phyloP scores from a whole-genome alignment of 2,329 filamentous ascomycete species.

The Aspergillus ochraceus region DNA sequence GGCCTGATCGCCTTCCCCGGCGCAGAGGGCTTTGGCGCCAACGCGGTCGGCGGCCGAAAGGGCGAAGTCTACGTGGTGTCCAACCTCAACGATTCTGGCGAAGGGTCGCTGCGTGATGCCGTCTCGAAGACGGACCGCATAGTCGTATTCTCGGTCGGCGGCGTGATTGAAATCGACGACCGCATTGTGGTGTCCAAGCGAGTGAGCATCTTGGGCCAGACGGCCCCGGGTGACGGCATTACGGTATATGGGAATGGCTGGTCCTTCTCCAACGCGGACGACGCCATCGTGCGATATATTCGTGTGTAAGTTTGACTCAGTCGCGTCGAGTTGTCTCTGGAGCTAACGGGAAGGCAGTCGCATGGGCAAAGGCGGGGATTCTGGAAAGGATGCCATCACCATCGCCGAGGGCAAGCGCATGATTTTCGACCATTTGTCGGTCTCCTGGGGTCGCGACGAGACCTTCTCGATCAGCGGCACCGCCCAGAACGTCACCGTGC shows the following conservation, averaged over 20 bases:
- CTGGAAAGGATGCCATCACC: conserved; percentile 55
- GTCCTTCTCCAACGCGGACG: conserved; percentile 54
- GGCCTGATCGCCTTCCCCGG: conserved; percentile 48
- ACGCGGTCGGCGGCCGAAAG: conserved; percentile 48
- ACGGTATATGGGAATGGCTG: conserved; percentile 57
- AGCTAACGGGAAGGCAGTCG: conserved; percentile 7
- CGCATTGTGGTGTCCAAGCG: conserved; percentile 51
- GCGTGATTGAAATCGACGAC: conserved; percentile 50
- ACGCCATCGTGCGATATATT: conserved; percentile 57
- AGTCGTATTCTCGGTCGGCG: conserved; percentile 53
- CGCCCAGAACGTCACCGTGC: conserved; percentile 52
- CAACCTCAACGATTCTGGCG: conserved; percentile 50
- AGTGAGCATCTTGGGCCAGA: conserved; percentile 53
- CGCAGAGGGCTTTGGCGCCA: conserved; percentile 52
- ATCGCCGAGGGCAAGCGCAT: conserved; percentile 56
- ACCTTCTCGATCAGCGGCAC: conserved; percentile 54
- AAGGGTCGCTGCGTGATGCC: conserved; percentile 53
- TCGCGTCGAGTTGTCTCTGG: not conserved
- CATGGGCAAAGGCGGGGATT: conserved; percentile 46
- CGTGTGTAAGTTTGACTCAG: conserved; percentile 42
- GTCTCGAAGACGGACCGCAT: conserved; percentile 51
- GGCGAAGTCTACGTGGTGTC: conserved; percentile 52
- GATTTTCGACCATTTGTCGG: conserved; percentile 58
- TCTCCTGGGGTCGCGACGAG: conserved; percentile 58
- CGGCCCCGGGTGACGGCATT: conserved; percentile 51